Percentiles rank a stretch among this genome's conserved stretches.
phyloP scores from a whole-genome alignment of 352 stramenopile genomes.

The Peronosclerospora sorghi region DNA sequence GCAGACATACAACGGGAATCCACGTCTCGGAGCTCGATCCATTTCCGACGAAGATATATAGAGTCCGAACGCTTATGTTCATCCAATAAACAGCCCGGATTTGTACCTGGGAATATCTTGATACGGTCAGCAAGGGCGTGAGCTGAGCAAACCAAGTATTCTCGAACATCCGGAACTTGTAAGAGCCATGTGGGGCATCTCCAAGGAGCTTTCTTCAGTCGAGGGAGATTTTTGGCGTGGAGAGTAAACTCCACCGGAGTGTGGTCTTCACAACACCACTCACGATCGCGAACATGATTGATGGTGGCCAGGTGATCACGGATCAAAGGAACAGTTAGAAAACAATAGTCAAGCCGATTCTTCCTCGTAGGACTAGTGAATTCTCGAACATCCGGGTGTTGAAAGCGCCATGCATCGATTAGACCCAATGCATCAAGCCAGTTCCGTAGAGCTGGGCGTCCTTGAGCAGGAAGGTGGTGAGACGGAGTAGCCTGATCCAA shows the following conservation, averaged over 20 bases:
- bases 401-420: slow-evolving; percentile 7
- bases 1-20: background rate
- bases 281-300: slow-evolving; percentile 3
- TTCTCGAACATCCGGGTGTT: slow-evolving; percentile 1
- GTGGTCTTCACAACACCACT: too few species aligned
- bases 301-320: slow-evolving; percentile 3
- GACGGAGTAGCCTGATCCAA: background rate
- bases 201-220: background rate
- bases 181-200: slow-evolving; percentile 4
- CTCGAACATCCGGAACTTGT: background rate
- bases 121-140: background rate
- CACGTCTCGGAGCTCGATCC: background rate
- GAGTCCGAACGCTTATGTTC: slow-evolving; percentile 8
- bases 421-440: slow-evolving; percentile 5
- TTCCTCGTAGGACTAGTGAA: slow-evolving; percentile 3
- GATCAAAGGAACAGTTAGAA: slow-evolving; percentile 5
- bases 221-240: background rate
- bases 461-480: background rate
- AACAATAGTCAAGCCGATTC: slow-evolving; percentile 10
- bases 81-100: slow-evolving; percentile 8
- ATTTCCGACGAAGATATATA: slow-evolving; percentile 5
- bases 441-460: slow-evolving; percentile 1
- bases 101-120: slow-evolving; percentile 3
- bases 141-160: background rate
- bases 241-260: slow-evolving; percentile 1